Percentiles rank a stretch among this genome's conserved stretches.
These are phyloP conservation scores for Blastocystis sp. DNA, from an alignment of 352 stramenopile genomes.

Conservation along the genomic window DNA sequence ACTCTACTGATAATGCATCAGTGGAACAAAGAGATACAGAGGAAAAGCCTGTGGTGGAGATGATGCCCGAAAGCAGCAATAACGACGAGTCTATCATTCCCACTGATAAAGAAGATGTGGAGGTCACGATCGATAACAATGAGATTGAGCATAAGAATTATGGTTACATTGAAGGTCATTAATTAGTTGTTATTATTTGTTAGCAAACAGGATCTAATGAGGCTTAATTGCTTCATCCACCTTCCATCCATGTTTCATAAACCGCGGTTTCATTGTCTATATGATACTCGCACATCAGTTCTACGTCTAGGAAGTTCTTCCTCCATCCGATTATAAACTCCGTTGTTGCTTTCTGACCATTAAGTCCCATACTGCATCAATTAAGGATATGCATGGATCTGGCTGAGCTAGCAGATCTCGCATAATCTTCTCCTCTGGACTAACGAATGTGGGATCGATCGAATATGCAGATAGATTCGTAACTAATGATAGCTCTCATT, in stretches of 20 bases:
- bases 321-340: conserved; percentile 51
- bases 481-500: not conserved
- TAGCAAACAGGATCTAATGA: not conserved
- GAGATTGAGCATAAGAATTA: not conserved
- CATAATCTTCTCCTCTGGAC: conserved; percentile 31
- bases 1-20: not conserved
- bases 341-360: not conserved
- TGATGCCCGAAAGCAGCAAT: conserved; percentile 47
- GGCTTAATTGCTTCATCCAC: conserved; percentile 14
- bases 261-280: conserved; percentile 37
- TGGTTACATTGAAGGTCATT: too few species aligned
- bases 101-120: conserved; percentile 12
- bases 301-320: conserved; percentile 46
- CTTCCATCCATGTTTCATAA: conserved; percentile 55
- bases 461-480: conserved; percentile 18
- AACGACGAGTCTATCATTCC: conserved; percentile 50
- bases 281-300: not conserved
- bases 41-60: not conserved
- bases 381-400: conserved; percentile 35
- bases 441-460: conserved; percentile 1
- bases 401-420: not conserved
- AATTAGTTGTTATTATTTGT: not conserved
- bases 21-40: not conserved
- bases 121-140: conserved; percentile 23
- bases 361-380: not conserved